A percentile compares a stretch with the other conserved stretches of the same genome.
phyloP scores from a whole-genome alignment of 257 asterid species.

The Penstemon barbatus region DNA sequence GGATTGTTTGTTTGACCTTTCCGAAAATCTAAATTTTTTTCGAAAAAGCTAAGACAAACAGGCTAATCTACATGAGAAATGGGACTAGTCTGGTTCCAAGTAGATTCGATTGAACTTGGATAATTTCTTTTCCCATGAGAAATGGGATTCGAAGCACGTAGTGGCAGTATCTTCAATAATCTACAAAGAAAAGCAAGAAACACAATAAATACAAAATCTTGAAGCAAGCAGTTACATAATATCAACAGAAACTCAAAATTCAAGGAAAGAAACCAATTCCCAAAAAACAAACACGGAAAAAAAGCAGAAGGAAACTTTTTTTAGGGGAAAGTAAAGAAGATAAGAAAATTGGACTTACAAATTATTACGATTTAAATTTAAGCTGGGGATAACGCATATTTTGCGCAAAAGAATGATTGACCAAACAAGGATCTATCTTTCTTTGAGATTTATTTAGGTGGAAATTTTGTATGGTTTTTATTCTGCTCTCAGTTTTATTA shows the following conservation, averaged over 20 bases:
- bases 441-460: neutral
- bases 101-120: too few relatives aligned
- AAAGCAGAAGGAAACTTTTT: neutral
- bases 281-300: constrained; percentile 13
- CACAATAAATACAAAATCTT: too few relatives aligned
- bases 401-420: constrained; percentile 16
- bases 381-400: constrained; percentile 18
- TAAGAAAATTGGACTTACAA: constrained; percentile 15
- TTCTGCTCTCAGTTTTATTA: neutral
- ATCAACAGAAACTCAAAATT: neutral
- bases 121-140: too few relatives aligned
- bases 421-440: neutral
- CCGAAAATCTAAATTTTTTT: too few relatives aligned
- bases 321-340: constrained; percentile 3
- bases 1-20: too few relatives aligned
- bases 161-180: too few relatives aligned
- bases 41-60: too few relatives aligned
- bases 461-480: neutral
- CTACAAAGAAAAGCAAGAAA: too few relatives aligned
- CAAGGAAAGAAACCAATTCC: constrained; percentile 15
- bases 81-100: too few relatives aligned
- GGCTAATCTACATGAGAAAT: too few relatives aligned
- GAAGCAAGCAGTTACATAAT: neutral
- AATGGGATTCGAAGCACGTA: too few relatives aligned
- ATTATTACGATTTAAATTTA: neutral